Conservation (phyloP, 1,284 basidiomycete species). For the Sporisorium exsertum region DNA sequence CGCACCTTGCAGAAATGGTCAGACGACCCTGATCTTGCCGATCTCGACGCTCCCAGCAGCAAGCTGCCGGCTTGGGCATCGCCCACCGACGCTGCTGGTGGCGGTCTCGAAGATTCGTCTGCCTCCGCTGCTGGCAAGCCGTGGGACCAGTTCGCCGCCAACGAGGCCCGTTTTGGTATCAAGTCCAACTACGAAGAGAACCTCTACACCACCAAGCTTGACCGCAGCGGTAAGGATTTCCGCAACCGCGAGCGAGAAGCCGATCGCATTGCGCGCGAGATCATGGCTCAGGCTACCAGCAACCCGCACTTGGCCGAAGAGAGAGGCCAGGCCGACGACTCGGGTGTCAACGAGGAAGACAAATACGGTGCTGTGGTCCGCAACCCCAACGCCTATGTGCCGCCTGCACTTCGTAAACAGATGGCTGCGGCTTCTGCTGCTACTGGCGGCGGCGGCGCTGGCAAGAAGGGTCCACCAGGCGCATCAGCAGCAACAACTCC, state of each 20-base stretch:
- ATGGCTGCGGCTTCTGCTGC: conserved; percentile 55
- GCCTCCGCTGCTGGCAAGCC: conserved; percentile 52
- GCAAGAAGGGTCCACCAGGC: conserved; percentile 48
- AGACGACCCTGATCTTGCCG: conserved; percentile 54
- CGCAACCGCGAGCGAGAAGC: conserved; percentile 90
- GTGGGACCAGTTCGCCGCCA: conserved; percentile 97
- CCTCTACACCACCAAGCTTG: conserved; percentile 92
- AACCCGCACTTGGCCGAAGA: conserved; percentile 94
- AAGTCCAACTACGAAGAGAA: conserved; percentile 93
- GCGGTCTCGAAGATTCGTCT: conserved; percentile 20
- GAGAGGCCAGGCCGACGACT: conserved; percentile 80
- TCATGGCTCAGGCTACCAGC: conserved; percentile 74
- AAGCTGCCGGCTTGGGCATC: conserved; percentile 42
- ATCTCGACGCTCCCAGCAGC: conserved; percentile 38
- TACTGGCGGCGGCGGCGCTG: conserved; percentile 7
- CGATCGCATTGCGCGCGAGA: conserved; percentile 88
- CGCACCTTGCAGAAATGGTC: conserved; percentile 60
- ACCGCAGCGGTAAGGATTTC: conserved; percentile 84
- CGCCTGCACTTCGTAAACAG: conserved; percentile 79
- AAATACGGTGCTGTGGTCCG: conserved; percentile 96
- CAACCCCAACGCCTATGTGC: conserved; percentile 88
- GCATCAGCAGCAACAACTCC: conserved; percentile 22
- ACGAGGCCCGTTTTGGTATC: conserved; percentile 92
- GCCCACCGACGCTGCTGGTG: conserved; percentile 11
- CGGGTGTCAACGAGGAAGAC: conserved; percentile 88